phyloP scores from a whole-genome alignment of 768 basidiomycete species.

The Podaxis sp. region DNA sequence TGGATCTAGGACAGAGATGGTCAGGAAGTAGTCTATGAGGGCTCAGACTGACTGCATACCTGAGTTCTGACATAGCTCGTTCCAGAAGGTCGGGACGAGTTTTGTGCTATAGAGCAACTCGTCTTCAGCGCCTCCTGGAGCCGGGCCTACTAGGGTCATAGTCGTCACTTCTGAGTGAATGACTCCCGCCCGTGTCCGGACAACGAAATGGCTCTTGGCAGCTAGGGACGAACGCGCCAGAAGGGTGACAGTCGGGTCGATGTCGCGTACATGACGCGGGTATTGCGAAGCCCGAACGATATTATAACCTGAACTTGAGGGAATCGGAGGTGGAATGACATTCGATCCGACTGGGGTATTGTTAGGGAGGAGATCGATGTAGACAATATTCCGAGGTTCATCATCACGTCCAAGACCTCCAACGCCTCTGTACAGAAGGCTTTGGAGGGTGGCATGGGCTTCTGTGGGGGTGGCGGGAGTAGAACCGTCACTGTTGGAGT shows the following conservation, averaged over 20 bases:
- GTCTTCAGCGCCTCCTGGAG: constrained; percentile 26
- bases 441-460: constrained; percentile 32
- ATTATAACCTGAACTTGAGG: constrained; percentile 25
- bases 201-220: constrained; percentile 32
- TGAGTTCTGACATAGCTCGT: constrained; percentile 49
- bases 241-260: constrained; percentile 71
- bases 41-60: constrained; percentile 39
- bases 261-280: constrained; percentile 54
- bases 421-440: constrained; percentile 31
- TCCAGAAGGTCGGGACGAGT: constrained; percentile 68
- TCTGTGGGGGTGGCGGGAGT: constrained; percentile 40
- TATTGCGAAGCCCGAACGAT: constrained; percentile 39
- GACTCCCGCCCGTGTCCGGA: constrained; percentile 26
- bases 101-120: constrained; percentile 56
- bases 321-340: constrained; percentile 25
- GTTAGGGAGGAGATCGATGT: constrained; percentile 46
- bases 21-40: constrained; percentile 8
- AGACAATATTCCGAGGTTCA: constrained; percentile 37
- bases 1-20: constrained; percentile 46
- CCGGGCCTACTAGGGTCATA: constrained; percentile 30
- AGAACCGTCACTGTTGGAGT: constrained; percentile 41
- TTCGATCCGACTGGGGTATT: constrained; percentile 19
- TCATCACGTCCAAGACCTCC: constrained; percentile 26
- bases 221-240: constrained; percentile 45
- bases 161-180: constrained; percentile 52